Conservation (phyloP, 768 basidiomycete species). For the Panus rudis region DNA sequence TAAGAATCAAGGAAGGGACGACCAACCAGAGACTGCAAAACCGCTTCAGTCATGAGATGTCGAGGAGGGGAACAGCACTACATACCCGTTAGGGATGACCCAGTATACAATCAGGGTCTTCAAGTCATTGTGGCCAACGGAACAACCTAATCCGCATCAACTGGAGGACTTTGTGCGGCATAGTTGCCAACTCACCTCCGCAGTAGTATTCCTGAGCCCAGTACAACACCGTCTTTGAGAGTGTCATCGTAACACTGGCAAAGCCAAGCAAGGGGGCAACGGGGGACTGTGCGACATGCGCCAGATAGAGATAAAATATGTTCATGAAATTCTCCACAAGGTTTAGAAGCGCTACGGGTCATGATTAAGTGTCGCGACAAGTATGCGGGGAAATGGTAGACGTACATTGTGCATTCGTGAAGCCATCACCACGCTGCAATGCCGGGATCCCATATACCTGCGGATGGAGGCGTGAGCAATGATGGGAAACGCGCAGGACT, state of each 20-base stretch:
- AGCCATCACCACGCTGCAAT: constrained; percentile 61
- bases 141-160: constrained; percentile 39
- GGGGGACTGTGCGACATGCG: constrained; percentile 54
- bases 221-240: constrained; percentile 84
- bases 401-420: constrained; percentile 81
- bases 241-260: constrained; percentile 64
- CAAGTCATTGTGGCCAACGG: constrained; percentile 65
- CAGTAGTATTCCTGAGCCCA: constrained; percentile 76
- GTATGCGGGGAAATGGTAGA: not conserved
- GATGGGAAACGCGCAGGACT: too few species aligned
- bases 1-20: constrained; percentile 55
- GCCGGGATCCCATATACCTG: constrained; percentile 72
- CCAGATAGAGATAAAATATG: constrained; percentile 67
- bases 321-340: constrained; percentile 74
- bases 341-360: constrained; percentile 65
- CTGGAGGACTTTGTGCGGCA: not conserved
- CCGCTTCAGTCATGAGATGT: not conserved
- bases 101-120: constrained; percentile 50
- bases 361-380: not conserved
- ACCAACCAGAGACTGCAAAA: constrained; percentile 65
- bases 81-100: constrained; percentile 77
- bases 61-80: constrained; percentile 3
- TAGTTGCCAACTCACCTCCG: constrained; percentile 7
- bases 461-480: constrained; percentile 2
- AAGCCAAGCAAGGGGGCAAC: constrained; percentile 73